Evolutionary conservation across 805 yeast genomes (phyloP).

Genomic region (Lipomyces starkeyi): DNA sequence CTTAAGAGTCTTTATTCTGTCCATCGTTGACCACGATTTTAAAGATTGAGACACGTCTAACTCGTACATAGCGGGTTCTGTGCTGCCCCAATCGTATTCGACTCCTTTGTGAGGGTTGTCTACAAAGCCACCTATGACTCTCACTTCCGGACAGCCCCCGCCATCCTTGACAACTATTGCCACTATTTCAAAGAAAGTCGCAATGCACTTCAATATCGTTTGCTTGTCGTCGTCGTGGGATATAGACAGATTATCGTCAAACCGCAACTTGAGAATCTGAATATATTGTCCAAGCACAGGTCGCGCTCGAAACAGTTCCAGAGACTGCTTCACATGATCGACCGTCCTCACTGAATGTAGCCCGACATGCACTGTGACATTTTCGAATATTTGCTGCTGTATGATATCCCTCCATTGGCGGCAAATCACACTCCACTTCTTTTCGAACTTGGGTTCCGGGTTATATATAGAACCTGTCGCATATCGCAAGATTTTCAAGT

Average conservation of each 20-base stretch:
- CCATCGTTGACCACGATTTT: background rate
- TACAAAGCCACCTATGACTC: background rate
- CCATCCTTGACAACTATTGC: slow-evolving; percentile 1
- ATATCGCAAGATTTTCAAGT: slow-evolving; percentile 3
- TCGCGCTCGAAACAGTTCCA: background rate
- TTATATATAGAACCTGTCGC: background rate
- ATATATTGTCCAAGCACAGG: slow-evolving; percentile 6
- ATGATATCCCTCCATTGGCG: slow-evolving; percentile 16
- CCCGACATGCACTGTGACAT: background rate
- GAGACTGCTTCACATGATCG: background rate
- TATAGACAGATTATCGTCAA: background rate
- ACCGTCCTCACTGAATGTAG: background rate
- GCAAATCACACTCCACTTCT: slow-evolving; percentile 11
- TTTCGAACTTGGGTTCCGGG: background rate
- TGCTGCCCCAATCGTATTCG: background rate
- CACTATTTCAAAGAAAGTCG: background rate
- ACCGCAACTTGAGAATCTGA: background rate
- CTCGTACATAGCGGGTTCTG: background rate
- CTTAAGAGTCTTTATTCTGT: background rate
- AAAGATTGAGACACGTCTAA: background rate
- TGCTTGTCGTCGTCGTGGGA: background rate
- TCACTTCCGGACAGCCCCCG: background rate
- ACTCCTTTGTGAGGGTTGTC: background rate
- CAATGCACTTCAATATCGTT: background rate
- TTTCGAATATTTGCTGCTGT: slow-evolving; percentile 10